Percentiles rank a stretch among this genome's conserved stretches.
phyloP scores from a whole-genome alignment of 2,329 filamentous ascomycete genomes.

The Botryotinia calthae region DNA sequence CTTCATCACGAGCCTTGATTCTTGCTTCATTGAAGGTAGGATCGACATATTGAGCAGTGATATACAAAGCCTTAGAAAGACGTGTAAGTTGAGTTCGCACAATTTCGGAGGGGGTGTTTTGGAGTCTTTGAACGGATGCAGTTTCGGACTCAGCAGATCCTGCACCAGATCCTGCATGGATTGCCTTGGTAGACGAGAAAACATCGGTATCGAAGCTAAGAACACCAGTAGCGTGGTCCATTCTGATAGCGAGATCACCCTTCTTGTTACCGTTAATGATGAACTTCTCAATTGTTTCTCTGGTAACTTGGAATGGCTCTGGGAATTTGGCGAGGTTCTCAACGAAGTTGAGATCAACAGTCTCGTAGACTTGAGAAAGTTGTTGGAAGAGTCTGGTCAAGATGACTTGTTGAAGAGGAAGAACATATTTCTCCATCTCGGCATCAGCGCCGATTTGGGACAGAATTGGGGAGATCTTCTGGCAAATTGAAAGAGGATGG shows the following conservation, averaged over 20 bases:
- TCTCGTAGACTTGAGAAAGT: constrained; percentile 97
- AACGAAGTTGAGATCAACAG: constrained; percentile 90
- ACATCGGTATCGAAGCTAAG: constrained; percentile 98
- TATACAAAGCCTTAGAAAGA: constrained; percentile 84
- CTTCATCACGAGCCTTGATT: constrained; percentile 73
- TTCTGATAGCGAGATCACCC: constrained; percentile 92
- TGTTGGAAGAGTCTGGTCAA: constrained; percentile 98
- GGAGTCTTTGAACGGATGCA: constrained; percentile 85
- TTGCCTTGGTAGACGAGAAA: constrained; percentile 93
- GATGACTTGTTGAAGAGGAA: constrained; percentile 96
- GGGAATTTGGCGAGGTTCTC: constrained; percentile 93
- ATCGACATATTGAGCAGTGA: constrained; percentile 95
- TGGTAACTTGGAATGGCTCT: constrained; percentile 89
- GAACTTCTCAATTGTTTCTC: constrained; percentile 96
- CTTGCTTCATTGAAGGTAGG: constrained; percentile 81
- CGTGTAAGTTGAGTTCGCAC: constrained; percentile 92
- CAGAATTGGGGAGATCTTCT: constrained; percentile 97
- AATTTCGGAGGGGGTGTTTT: constrained; percentile 97
- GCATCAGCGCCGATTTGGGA: constrained; percentile 88
- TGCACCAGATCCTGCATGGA: constrained; percentile 77
- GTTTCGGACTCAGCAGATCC: constrained; percentile 85
- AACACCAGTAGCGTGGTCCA: constrained; percentile 92
- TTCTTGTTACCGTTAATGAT: constrained; percentile 99
- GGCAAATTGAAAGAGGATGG: constrained; percentile 96
- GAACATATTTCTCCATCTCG: constrained; percentile 96